Evolutionary conservation across 1,284 basidiomycete species (phyloP).

Genomic region (Microbotryum intermedium): DNA sequence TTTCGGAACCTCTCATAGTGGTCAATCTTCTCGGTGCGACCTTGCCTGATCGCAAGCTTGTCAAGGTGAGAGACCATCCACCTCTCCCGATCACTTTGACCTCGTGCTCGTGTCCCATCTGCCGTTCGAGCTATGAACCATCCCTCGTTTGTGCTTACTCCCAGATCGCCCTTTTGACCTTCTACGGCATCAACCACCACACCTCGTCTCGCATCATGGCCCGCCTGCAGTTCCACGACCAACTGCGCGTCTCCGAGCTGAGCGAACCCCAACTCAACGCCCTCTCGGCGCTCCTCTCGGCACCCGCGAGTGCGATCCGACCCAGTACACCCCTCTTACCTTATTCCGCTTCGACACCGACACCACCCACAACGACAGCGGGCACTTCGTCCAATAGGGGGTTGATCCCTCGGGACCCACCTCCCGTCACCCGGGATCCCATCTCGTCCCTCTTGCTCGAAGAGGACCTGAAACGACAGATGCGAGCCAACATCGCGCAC

Average conservation of each 20-base stretch:
- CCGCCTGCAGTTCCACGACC: constrained; percentile 70
- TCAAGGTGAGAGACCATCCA: constrained; percentile 61
- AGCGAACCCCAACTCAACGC: constrained; percentile 71
- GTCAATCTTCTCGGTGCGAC: constrained; percentile 61
- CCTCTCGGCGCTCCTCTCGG: constrained; percentile 78
- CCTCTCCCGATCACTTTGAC: background rate
- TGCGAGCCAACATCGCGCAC: constrained; percentile 80
- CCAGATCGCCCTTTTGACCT: constrained; percentile 71
- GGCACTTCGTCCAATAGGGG: constrained; percentile 3
- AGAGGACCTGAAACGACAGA: constrained; percentile 64
- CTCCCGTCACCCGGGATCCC: constrained; percentile 44
- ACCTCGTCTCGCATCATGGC: constrained; percentile 74
- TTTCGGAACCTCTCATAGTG: constrained; percentile 6
- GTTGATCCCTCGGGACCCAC: constrained; percentile 22
- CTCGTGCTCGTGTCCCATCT: background rate
- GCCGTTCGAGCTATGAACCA: background rate
- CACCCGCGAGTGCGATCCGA: constrained; percentile 59
- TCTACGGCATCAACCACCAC: constrained; percentile 70
- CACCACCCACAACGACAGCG: constrained; percentile 39
- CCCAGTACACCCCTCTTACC: constrained; percentile 48
- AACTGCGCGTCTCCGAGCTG: constrained; percentile 63
- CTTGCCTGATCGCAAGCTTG: constrained; percentile 57
- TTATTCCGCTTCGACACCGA: constrained; percentile 28
- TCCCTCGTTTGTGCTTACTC: too few relatives aligned
- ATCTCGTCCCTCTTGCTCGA: constrained; percentile 69